Conservation (phyloP, 352 stramenopile species). For the Globisporangium cederbergense region DNA sequence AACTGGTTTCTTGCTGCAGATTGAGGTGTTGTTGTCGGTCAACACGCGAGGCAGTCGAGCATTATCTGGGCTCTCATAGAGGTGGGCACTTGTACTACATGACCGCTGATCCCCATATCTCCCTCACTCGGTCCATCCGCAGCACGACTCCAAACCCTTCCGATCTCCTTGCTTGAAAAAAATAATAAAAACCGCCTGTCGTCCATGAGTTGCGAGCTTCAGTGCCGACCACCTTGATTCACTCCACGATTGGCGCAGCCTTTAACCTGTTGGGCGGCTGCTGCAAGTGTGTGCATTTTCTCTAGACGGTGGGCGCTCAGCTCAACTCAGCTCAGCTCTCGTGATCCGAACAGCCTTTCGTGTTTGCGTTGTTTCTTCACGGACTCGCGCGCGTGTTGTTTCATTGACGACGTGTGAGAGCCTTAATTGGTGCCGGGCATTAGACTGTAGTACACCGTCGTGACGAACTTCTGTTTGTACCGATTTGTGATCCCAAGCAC, state of each 20-base stretch:
- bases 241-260: not conserved
- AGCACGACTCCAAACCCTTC: not conserved
- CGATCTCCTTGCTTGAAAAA: not conserved
- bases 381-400: not conserved
- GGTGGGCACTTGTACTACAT: not conserved
- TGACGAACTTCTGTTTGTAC: constrained; percentile 97
- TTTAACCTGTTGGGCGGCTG: not conserved
- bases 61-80: not conserved
- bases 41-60: not conserved
- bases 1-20: not conserved
- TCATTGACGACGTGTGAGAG: not conserved
- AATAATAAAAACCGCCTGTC: not conserved
- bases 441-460: constrained; percentile 97
- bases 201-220: not conserved
- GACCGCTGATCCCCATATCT: not conserved
- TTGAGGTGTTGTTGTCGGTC: not conserved
- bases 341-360: not conserved
- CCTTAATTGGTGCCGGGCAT: constrained; percentile 81
- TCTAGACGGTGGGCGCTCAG: not conserved
- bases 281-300: not conserved
- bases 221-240: not conserved
- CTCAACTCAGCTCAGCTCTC: not conserved
- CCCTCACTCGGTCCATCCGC: not conserved
- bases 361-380: not conserved
- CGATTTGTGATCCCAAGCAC: constrained; percentile 98